Evolutionary conservation across 345 rosid genomes (phyloP).

Genomic region (Gossypium mustelinum): DNA sequence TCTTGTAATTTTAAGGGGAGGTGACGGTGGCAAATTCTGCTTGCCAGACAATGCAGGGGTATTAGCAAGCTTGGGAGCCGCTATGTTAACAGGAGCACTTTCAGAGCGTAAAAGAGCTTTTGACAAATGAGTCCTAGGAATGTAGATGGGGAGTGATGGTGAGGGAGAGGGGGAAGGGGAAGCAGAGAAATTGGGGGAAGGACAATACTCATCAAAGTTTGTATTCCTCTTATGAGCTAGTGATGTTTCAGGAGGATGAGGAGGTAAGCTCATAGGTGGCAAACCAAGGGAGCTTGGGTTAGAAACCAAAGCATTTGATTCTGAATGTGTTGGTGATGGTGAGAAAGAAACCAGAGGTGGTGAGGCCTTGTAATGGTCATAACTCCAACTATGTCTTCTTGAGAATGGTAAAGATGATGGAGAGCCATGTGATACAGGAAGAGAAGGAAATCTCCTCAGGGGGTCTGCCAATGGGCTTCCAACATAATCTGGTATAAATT

Average conservation of each 20-base stretch:
- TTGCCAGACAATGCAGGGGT: conserved; percentile 39
- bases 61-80: conserved; percentile 33
- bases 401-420: conserved; percentile 80
- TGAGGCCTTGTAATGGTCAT: conserved; percentile 57
- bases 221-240: conserved; percentile 39
- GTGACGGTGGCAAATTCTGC: conserved; percentile 54
- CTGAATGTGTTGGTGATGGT: conserved; percentile 82
- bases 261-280: conserved; percentile 41
- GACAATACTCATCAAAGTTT: conserved; percentile 51
- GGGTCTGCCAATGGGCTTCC: conserved; percentile 97
- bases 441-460: conserved; percentile 69
- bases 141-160: conserved; percentile 59
- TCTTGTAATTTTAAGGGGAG: conserved; percentile 46
- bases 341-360: conserved; percentile 66
- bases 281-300: conserved; percentile 44
- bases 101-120: conserved; percentile 55
- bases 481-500: conserved; percentile 85
- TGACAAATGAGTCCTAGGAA: conserved; percentile 39
- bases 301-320: conserved; percentile 49
- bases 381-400: conserved; percentile 90
- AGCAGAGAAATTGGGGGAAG: conserved; percentile 60
- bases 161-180: conserved; percentile 40
- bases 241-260: conserved; percentile 58
- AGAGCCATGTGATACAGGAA: conserved; percentile 65
- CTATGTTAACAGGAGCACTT: conserved; percentile 85